Evolutionary conservation across 2,329 filamentous ascomycete genomes (phyloP), one percentile per base, ranked within the genome.

Genomic region (Sporothrix protearum): DNA sequence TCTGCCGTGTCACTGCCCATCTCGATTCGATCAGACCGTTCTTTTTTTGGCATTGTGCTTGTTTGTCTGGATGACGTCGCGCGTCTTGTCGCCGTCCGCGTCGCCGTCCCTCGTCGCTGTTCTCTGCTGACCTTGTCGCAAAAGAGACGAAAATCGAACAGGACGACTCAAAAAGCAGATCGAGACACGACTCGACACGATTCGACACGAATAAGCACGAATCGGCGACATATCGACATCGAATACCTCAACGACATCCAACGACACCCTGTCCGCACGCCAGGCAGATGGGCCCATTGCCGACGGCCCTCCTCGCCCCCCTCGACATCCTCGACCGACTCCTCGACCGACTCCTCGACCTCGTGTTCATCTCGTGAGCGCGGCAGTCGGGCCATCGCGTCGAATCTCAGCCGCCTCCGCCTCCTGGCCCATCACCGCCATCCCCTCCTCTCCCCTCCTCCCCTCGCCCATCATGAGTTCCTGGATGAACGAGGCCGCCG

Each of bases 401-500:
- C 57, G 57, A 30, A 1, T 57, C 53, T 59, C 63, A 47, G 5
- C 19, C 53, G 55, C 55, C 30, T 59, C n/a, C n/a, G n/a, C n/a
- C 33, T 36, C 33, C 8, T 4, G 28, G 8, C 22, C 49, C 67
- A 30, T 30, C 55, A 45, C 55, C 57, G 28, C 36, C n/a, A 42
- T 66, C 19, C 51, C 36, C 47, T 70, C 69, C 70, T 63, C 53
- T 42, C 22, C 30, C 45, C 30, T 68, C 73, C 67, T 47, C 57
- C 69, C 80, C 82, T 80, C 78, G 25, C 49, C 73, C 47, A 30
- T 49, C 78, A 90, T 91, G 88, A 90, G 86, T 85, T 87, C 88
- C 83, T 91, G 88, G 89, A 89, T 90, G 85, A 91, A 90, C 82
- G 88, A 91, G 81, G 84, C 88, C 82, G 85, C 85, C 80, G 84